These are phyloP conservation scores for Starmera quercuum DNA, from an alignment of 805 yeast genomes.

Conservation along the genomic window DNA sequence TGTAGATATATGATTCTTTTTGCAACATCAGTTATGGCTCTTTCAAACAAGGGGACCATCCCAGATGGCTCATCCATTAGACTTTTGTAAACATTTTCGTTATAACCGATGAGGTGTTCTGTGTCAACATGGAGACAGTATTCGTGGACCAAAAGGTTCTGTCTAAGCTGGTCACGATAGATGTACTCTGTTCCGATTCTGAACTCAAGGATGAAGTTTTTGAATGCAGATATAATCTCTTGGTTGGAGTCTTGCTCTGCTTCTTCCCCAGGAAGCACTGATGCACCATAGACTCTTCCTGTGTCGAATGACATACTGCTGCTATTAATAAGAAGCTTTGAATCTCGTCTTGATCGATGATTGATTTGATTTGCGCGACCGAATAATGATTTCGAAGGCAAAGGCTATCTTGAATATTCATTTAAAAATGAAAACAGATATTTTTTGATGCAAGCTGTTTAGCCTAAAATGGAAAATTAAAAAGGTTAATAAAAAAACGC, in stretches of 20 bases:
- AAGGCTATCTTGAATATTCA: too few relatives aligned
- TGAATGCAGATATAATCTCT: conserved; percentile 71
- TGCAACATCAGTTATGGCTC: conserved; percentile 80
- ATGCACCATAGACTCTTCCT: conserved; percentile 65
- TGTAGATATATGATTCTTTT: conserved; percentile 46
- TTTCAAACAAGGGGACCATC: conserved; percentile 79
- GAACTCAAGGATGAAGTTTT: conserved; percentile 77
- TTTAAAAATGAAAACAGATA: too few relatives aligned
- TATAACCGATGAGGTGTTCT: conserved; percentile 80
- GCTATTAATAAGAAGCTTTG: too few relatives aligned
- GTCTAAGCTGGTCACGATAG: conserved; percentile 87
- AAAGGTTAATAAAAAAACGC: too few relatives aligned
- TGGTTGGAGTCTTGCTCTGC: conserved; percentile 55
- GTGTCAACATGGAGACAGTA: conserved; percentile 68
- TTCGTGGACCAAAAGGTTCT: conserved; percentile 70
- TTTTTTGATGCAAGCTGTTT: too few relatives aligned
- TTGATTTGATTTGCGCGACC: too few relatives aligned
- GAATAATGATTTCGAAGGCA: too few relatives aligned
- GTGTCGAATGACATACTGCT: conserved; percentile 18
- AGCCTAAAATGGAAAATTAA: too few relatives aligned
- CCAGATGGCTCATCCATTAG: conserved; percentile 83
- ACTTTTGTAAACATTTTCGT: conserved; percentile 82
- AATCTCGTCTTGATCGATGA: too few relatives aligned
- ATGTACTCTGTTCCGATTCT: conserved; percentile 75
- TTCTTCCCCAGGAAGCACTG: conserved; percentile 81